Base-by-base conservation (phyloP, 1,139 yeast species). In the Kodamaea alishanica region DNA sequence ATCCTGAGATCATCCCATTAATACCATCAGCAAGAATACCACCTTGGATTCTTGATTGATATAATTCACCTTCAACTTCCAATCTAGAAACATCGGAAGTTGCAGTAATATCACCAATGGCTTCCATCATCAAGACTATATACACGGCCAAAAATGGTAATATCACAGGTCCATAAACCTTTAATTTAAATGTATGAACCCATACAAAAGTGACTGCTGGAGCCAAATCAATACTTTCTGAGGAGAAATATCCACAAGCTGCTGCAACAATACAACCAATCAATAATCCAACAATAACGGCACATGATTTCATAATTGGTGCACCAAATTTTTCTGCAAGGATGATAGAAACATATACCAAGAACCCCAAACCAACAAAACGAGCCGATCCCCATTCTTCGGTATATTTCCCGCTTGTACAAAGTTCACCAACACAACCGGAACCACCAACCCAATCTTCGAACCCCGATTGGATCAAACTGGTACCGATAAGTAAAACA, bases 251-350 rank as follows among this genome's bases (percentile, higher is more conserved):
- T 15, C 95, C 94, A 60, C 86, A 77, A 8, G 92, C 96, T 40
- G 92, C 95, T 30, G 94, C 95, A 40, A 88, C 94, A 46, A 88
- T 85, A 67, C 96, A 87, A 29, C 96, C 96, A 32, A 87, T 79
- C 37, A 88, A 65, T 45, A 88, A 70, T 35, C 96, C 96, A 31
- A 82, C 65, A 49, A 88, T 84, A 35, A 88, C 95, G 1, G 96
- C 92, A 71, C 95, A 86, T 6, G 95, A 84, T 59, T 84, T 86
- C 94, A 88, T 84, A 51, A 88, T 84, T 41, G 96, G 96, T n/a
- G 96, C 79, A 25, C 97, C 97, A 73, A 85, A 88, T 56, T 79
- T 79, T 61, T 89, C 96, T 49, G 84, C 76, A 28, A 86, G 45
- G 41, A 88, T 73, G 51, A 89, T 87, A 7, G 87, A 67, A 25